Base-by-base conservation (phyloP, 192 early-diverging fungal species). In the Diversispora eburnea region DNA sequence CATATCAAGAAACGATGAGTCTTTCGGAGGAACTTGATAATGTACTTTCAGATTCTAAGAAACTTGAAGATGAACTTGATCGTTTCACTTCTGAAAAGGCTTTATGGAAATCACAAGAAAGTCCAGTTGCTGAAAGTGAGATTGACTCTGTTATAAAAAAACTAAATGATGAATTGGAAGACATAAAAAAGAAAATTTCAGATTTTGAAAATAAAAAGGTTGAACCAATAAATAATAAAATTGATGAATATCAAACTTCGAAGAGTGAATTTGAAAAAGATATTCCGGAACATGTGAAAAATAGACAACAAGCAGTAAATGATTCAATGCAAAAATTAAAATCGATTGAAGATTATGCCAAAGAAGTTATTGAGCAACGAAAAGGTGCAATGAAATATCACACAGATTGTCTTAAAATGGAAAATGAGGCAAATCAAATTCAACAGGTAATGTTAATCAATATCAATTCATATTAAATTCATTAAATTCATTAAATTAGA, bases 341-440 rank as follows among this genome's bases (percentile, higher is more conserved):
- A 42, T 9, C 2, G 6, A 22, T 70, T 39, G 67, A 56, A 19
- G 41, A 56, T 41, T 70, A 52, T 56, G 52, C 67, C 33, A 54
- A 39, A 45, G 54, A 56, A 13, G 39, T 57, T 41, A 70, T 70
- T n/a, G 20, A 56, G 13, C 67, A 70, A 56, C 67, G 52, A n/a
- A 52, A 55, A 42, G 52, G 5, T 17, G 67, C 56, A 41, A 52
- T 25, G 19, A 9, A 56, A 6, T 70, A 70, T 22, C 56, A 45
- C 52, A 39, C 20, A 56, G 52, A 70, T 19, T 13, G 48, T 33
- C 1, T 52, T 42, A 3, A 2, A 9, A 19, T 70, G 48, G 52
- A 70, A 70, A 70, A 70, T 13, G 67, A 70, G 3, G 67, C 67
- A 20, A 19, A n/a, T 3, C 12, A 70, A 57, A 70, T 70, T 12